Base-by-base conservation (phyloP, 331 rosid genomes). In the Ulmus americana region DNA sequence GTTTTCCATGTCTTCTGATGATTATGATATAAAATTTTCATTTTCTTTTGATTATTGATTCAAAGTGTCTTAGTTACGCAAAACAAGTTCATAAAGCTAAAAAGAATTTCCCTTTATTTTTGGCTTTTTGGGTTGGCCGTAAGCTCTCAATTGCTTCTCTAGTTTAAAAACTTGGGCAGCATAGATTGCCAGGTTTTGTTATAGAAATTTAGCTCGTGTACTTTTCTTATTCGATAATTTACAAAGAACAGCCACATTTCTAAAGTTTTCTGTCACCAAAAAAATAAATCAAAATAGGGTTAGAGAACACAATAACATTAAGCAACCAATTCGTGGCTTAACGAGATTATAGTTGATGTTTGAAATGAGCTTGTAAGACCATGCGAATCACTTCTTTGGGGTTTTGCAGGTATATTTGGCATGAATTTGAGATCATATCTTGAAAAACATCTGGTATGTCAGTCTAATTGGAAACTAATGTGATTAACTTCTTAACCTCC, bases 341-440 rank as follows among this genome's bases (percentile, higher is more conserved):
- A 50, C 59, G 64, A 52, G 38, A 38, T 60, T 3, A 15, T 39
- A 10, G 6, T 4, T 0, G 1, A 10, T 42, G 4, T 57, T 5
- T 44, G 45, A 18, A 13, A 43, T 51, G 6, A 14, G 9, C 0
- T 7, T 22, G 14, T 50, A 10, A 28, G 35, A 28, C 8, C 35
- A 2, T 13, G 8, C 10, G 0, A 28, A 55, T 0, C 7, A 38
- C 15, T 51, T 58, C 65, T 20, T 46, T 28, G 35, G 35, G 35
- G 35, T 28, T 28, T 78, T 81, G 70, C 86, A 94, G 99, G 99
- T 75, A 84, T 94, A 55, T 94, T 94, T 67, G 99, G 99, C 84
- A 94, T 94, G 99, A 94, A 94, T 82, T 75, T 94, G 68, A 88
- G 82, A 83, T 94, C 99, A 59, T 87, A 90, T 80, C 95, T 94